Base-by-base conservation (phyloP, 805 yeast genomes). In the Starmera quercuum region DNA sequence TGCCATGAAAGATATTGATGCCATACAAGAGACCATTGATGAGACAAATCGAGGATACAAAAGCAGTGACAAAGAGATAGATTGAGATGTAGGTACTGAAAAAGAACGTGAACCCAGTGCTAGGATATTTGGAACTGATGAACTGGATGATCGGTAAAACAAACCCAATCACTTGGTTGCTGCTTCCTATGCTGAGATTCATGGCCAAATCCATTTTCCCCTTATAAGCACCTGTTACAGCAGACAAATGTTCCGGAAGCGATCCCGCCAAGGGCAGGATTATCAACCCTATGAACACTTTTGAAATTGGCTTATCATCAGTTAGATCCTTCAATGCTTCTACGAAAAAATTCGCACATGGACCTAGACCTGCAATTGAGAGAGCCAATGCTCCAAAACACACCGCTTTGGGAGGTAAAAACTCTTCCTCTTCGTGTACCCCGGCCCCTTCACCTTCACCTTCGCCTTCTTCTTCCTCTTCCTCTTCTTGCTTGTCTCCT, bases 251-350 rank as follows among this genome's bases (percentile, higher is more conserved):
- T 29, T 46, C 51, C 4, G 51, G 51, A 8, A 46, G 21, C 6
- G 49, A 44, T 21, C 51, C 51, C 2, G 49, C 51, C 12, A 45
- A 29, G 24, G 49, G 51, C 14, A 47, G 14, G 29, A 47, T 43
- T 31, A 45, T 47, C 25, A 45, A 31, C 26, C 51, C 51, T 25
- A 47, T 38, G 31, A 47, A 47, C 4, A 41, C 45, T 29, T 41
- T 43, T 20, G 49, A 47, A 14, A 46, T 46, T n/a, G 41, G 33
- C 3, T 42, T 39, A 22, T 37, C 40, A 20, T 46, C 51, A 2
- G 49, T 46, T 9, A 46, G 14, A 5, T 39, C 38, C 24, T 46
- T 44, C 29, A 46, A 31, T 1, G 51, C 38, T 30, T 46, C 51
- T 12, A 46, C 48, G 32, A 46, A 46, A 35, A 44, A 44, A 30